A percentile compares a stretch with the other conserved stretches of the same genome.
phyloP scores from a whole-genome alignment of 2,329 filamentous ascomycete species.

The Dactylellina leptospora region DNA sequence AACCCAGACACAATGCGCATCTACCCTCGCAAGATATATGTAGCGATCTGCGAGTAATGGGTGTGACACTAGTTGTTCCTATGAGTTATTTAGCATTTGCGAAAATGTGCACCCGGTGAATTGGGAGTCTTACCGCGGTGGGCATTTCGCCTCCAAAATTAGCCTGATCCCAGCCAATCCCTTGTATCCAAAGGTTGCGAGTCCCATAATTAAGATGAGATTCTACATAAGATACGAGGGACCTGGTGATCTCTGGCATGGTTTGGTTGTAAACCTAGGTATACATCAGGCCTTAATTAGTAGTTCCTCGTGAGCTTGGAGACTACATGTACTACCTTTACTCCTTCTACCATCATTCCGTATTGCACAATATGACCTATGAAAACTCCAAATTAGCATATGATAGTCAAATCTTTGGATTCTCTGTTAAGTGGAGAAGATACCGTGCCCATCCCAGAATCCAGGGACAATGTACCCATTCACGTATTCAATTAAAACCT shows the following conservation, averaged over 20 bases:
- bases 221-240: conserved; percentile 66
- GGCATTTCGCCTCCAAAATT: conserved; percentile 71
- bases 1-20: conserved; percentile 76
- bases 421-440: no score
- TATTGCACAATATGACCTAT: conserved; percentile 70
- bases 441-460: conserved; percentile 73
- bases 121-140: conserved; percentile 65
- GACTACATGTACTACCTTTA: conserved; percentile 68
- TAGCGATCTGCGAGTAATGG: conserved; percentile 67
- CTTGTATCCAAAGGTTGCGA: conserved; percentile 70
- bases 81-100: not conserved
- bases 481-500: conserved; percentile 1
- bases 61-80: conserved; percentile 68
- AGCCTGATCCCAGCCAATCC: conserved; percentile 76
- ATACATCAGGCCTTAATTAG: conserved; percentile 55
- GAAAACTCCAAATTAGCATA: no score
- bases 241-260: conserved; percentile 63
- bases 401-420: no score
- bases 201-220: conserved; percentile 66
- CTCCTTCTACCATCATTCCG: conserved; percentile 73
- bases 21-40: conserved; percentile 75
- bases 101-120: conserved; percentile 41
- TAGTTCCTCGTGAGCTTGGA: no score
- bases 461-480: conserved; percentile 67
- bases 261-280: conserved; percentile 10